A percentile compares a stretch with the other conserved stretches of the same genome.
These are phyloP conservation scores for Priceomyces haplophilus DNA, from an alignment of 805 yeast genomes.

Conservation along the genomic window DNA sequence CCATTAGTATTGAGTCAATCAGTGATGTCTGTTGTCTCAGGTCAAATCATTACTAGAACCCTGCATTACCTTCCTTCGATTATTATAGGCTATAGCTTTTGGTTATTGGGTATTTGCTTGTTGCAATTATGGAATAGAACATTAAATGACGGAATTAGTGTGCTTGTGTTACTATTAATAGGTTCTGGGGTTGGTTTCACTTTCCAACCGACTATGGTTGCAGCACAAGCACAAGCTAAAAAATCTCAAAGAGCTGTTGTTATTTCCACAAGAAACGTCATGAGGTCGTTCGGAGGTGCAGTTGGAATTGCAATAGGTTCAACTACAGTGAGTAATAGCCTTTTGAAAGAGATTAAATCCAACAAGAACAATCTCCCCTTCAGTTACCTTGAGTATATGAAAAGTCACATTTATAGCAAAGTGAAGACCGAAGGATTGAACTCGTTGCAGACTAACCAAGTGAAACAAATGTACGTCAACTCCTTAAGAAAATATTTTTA, in stretches of 20 bases:
- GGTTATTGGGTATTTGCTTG: slow-evolving; percentile 25
- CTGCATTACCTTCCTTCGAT: slow-evolving; percentile 43
- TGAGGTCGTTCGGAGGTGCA: slow-evolving; percentile 35
- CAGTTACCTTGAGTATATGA: slow-evolving; percentile 17
- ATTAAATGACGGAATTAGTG: slow-evolving; percentile 17
- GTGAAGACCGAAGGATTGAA: slow-evolving; percentile 22
- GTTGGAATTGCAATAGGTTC: slow-evolving; percentile 52
- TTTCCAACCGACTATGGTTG: slow-evolving; percentile 56
- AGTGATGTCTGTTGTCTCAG: slow-evolving; percentile 39
- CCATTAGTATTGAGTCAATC: slow-evolving; percentile 42
- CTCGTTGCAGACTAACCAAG: slow-evolving; percentile 16
- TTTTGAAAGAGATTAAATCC: slow-evolving; percentile 20
- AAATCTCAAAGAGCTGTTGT: slow-evolving; percentile 35
- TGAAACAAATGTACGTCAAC: slow-evolving; percentile 24
- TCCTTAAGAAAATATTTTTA: slow-evolving; percentile 31
- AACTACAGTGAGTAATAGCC: slow-evolving; percentile 34
- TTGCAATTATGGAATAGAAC: slow-evolving; percentile 19
- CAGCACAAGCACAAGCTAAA: slow-evolving; percentile 40
- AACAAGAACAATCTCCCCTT: not conserved
- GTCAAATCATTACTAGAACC: slow-evolving; percentile 38
- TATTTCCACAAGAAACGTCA: slow-evolving; percentile 30
- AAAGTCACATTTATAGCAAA: slow-evolving; percentile 16
- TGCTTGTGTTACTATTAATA: slow-evolving; percentile 10
- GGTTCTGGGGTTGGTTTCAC: slow-evolving; percentile 46
- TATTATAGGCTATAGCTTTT: slow-evolving; percentile 21